Base-by-base conservation (phyloP, 176 grass and related monocot genomes). In the Poa pratensis region DNA sequence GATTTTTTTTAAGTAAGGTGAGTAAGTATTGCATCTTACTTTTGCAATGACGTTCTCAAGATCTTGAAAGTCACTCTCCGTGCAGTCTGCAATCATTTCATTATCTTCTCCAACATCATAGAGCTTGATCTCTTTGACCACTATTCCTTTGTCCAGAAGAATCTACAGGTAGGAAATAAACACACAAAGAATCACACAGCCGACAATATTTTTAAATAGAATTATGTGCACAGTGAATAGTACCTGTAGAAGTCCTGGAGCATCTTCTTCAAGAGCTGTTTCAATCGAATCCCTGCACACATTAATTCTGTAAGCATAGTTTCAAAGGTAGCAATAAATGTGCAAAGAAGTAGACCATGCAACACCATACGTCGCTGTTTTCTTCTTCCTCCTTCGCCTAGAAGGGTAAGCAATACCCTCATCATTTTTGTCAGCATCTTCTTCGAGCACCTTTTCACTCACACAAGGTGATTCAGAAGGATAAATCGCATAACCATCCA, bases 201-300 rank as follows among this genome's bases (percentile, higher is more conserved):
- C 67, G 37, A 20, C 15, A 76, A 19, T 84, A 73, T 69, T 73
- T 59, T 85, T 24, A 79, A 80, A 75, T 12, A 76, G 17, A 87
- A 69, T 83, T 60, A 78, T 20, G 60, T 76, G 57, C 73, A 57
- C 37, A 57, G 28, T 55, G 66, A 87, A 65, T 35, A 46, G 28
- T 77, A 98, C 95, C 89, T 98, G 83, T 15, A 98, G 55, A 93
- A 98, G 95, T 72, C 95, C 93, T 28, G 95, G 95, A 82, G 93
- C 95, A 95, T 98, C 95, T 93, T 95, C 95, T 26, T 98, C 93
- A 13, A 98, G 89, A 78, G 95, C 95, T 20, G 76, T 81, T 88
- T 93, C 92, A 62, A 89, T 87, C 39, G 95, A 95, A 95, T 95
- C 85, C 93, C 95, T 98, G 92, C 75, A 91, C 17, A 86, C 9